Conservation (phyloP, 2,329 filamentous ascomycete species). For the Penicillium corylophilum region DNA sequence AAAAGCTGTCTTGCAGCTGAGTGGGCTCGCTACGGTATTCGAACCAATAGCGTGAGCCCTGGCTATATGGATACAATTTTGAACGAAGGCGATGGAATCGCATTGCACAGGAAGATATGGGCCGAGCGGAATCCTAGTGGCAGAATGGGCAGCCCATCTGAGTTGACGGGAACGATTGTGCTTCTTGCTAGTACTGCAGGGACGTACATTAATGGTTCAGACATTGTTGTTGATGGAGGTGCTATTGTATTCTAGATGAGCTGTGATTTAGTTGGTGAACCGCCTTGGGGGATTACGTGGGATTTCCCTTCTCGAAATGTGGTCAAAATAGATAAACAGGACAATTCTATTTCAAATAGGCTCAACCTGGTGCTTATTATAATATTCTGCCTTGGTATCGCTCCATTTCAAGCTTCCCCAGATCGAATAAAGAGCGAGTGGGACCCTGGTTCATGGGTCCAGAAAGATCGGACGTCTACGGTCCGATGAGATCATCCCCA, state of each 20-base stretch:
- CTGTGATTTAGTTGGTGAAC: neutral
- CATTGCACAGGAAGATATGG: slow-evolving; percentile 57
- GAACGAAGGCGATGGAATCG: slow-evolving; percentile 64
- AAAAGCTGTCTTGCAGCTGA: slow-evolving; percentile 68
- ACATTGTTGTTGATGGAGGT: slow-evolving; percentile 65
- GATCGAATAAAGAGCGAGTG: neutral
- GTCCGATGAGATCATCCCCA: slow-evolving; percentile 1
- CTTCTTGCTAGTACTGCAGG: slow-evolving; percentile 61
- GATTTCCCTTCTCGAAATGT: too few relatives aligned
- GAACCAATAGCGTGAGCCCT: slow-evolving; percentile 68
- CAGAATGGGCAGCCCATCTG: slow-evolving; percentile 63
- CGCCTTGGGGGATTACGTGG: neutral
- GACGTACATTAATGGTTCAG: slow-evolving; percentile 67
- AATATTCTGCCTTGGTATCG: too few relatives aligned
- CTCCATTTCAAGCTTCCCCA: neutral
- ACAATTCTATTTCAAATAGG: too few relatives aligned
- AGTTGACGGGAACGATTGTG: slow-evolving; percentile 63
- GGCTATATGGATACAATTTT: slow-evolving; percentile 78
- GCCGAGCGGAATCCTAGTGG: slow-evolving; percentile 60
- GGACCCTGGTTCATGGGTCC: neutral
- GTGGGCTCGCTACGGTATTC: slow-evolving; percentile 69
- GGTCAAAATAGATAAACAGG: neutral
- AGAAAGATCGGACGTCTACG: neutral
- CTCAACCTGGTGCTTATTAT: too few relatives aligned
- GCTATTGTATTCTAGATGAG: slow-evolving; percentile 13